A percentile compares a stretch with the other conserved stretches of the same genome.
Conservation (phyloP, 257 asterid genomes). For the Nicotiana noctiflora region DNA sequence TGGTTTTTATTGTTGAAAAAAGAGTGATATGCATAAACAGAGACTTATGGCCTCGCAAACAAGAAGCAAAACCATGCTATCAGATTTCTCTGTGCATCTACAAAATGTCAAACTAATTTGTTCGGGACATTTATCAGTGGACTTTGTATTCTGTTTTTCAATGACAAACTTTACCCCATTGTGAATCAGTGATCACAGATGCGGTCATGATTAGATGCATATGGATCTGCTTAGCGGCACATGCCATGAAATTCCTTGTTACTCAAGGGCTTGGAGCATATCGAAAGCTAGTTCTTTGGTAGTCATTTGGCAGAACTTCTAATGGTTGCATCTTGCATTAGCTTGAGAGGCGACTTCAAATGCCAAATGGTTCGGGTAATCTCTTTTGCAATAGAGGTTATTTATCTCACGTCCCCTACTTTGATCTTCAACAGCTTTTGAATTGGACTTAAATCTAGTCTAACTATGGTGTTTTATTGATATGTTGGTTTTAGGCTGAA, state of each 20-base stretch:
- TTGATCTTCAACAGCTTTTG: not conserved
- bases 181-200: constrained; percentile 43
- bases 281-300: constrained; percentile 20
- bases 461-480: not conserved
- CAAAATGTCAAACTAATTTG: not conserved
- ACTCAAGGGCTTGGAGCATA: constrained; percentile 19
- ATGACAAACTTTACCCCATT: not conserved
- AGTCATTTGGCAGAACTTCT: not conserved
- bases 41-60: not conserved
- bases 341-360: constrained; percentile 2
- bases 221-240: constrained; percentile 48
- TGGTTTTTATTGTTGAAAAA: not conserved
- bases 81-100: not conserved
- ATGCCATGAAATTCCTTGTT: constrained; percentile 40
- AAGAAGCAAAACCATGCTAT: not conserved
- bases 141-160: not conserved
- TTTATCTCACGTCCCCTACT: not conserved
- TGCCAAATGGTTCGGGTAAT: not conserved
- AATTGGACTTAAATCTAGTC: not conserved
- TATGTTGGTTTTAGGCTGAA: not conserved
- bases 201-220: constrained; percentile 49
- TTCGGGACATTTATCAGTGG: not conserved
- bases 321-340: not conserved
- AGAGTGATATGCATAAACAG: not conserved
- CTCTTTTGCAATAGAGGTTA: not conserved